Conservation (phyloP, 768 basidiomycete species). For the Pleurotus cornucopiae region DNA sequence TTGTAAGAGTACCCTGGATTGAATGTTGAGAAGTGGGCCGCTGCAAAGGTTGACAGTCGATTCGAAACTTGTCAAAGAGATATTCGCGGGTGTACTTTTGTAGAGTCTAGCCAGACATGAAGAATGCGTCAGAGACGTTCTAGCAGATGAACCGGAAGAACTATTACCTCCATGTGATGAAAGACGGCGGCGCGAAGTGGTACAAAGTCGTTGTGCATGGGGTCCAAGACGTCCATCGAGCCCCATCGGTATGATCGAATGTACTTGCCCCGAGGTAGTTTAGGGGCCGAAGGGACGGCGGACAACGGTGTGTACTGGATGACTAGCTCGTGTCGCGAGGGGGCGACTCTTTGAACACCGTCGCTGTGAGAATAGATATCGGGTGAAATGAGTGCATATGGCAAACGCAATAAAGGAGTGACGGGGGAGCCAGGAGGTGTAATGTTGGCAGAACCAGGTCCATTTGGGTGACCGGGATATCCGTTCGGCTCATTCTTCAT, state of each 20-base stretch:
- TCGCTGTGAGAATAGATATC: slow-evolving; percentile 84
- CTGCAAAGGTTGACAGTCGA: slow-evolving; percentile 51
- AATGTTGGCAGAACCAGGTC: slow-evolving; percentile 41
- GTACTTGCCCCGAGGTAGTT: slow-evolving; percentile 59
- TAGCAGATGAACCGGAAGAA: slow-evolving; percentile 4
- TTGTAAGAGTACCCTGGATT: slow-evolving; percentile 28
- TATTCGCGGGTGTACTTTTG: slow-evolving; percentile 84
- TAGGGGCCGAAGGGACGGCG: slow-evolving; percentile 36
- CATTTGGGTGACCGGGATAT: slow-evolving; percentile 47
- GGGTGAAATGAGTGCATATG: slow-evolving; percentile 83
- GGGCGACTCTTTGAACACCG: slow-evolving; percentile 55
- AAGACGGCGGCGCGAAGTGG: slow-evolving; percentile 75
- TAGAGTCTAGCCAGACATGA: slow-evolving; percentile 51
- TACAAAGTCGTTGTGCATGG: slow-evolving; percentile 76
- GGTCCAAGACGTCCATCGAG: slow-evolving; percentile 73
- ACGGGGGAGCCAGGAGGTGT: slow-evolving; percentile 70
- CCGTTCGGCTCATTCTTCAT: slow-evolving; percentile 53
- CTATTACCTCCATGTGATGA: slow-evolving; percentile 82
- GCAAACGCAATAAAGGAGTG: slow-evolving; percentile 58
- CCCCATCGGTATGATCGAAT: slow-evolving; percentile 82
- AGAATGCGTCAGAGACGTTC: too few species aligned
- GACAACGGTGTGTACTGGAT: slow-evolving; percentile 67
- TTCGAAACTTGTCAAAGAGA: slow-evolving; percentile 73
- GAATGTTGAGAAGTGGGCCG: slow-evolving; percentile 43
- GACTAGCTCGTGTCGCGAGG: slow-evolving; percentile 67